Evolutionary conservation across 768 basidiomycete genomes (phyloP).

Genomic region (Suillus subaureus): DNA sequence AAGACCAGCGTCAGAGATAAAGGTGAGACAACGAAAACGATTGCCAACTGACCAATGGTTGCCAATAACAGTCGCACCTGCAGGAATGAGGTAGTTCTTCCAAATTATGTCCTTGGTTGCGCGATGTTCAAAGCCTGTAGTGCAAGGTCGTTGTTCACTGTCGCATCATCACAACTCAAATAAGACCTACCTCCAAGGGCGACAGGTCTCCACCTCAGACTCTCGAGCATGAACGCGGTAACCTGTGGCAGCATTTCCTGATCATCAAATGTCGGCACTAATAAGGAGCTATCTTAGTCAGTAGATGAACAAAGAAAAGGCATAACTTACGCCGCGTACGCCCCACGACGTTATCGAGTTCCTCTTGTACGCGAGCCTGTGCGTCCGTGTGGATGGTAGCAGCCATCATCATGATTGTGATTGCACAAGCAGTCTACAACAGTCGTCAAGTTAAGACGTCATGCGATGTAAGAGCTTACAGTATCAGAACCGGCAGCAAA

Average conservation of each 20-base stretch:
- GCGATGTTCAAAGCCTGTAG: conserved; percentile 58
- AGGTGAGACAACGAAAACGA: not conserved
- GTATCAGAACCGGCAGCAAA: conserved; percentile 46
- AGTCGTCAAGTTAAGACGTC: not conserved
- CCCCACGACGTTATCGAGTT: conserved; percentile 55
- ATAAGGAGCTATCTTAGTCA: not conserved
- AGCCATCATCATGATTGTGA: conserved; percentile 56
- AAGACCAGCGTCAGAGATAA: not conserved
- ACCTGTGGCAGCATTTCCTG: conserved; percentile 36
- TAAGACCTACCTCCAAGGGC: conserved; percentile 26
- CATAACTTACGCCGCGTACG: conserved; percentile 27
- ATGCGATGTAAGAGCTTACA: conserved; percentile 23
- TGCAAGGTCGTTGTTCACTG: conserved; percentile 11
- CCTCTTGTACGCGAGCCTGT: conserved; percentile 51
- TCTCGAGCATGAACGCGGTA: conserved; percentile 39
- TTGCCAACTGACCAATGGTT: conserved; percentile 37
- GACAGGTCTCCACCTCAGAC: conserved; percentile 41
- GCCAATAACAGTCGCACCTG: conserved; percentile 39
- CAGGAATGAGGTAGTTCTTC: conserved; percentile 41
- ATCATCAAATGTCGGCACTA: conserved; percentile 42
- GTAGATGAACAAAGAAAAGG: not conserved
- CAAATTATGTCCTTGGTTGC: conserved; percentile 57
- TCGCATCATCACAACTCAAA: not conserved
- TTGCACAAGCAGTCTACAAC: conserved; percentile 43
- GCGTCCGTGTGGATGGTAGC: conserved; percentile 53